A percentile compares a stretch with the other conserved stretches of the same genome.
Conservation (phyloP, 2,329 filamentous ascomycete genomes). For the Sarocladium kiliense region DNA sequence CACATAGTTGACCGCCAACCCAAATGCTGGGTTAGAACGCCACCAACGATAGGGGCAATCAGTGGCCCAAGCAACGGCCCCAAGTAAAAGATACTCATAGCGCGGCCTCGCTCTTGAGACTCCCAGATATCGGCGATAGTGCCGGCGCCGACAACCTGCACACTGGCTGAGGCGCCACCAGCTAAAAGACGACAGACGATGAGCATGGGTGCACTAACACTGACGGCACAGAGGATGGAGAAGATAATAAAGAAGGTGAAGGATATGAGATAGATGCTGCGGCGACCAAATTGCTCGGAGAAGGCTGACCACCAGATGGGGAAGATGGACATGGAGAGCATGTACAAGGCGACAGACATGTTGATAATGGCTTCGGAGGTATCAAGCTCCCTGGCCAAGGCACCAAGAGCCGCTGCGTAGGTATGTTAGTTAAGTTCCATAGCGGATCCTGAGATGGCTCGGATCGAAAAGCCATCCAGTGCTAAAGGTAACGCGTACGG, state of each 20-base stretch:
- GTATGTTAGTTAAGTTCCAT: conserved; percentile 8
- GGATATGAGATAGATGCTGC: conserved; percentile 72
- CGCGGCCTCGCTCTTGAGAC: conserved; percentile 61
- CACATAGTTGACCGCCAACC: conserved; percentile 76
- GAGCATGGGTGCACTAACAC: conserved; percentile 67
- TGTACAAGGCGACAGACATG: conserved; percentile 71
- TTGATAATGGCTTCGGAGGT: conserved; percentile 64
- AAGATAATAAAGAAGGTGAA: conserved; percentile 70
- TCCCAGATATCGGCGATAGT: conserved; percentile 83
- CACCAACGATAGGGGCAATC: conserved; percentile 71
- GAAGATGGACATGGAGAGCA: conserved; percentile 79
- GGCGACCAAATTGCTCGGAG: conserved; percentile 66
- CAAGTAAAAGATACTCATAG: conserved; percentile 82
- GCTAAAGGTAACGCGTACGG: conserved; percentile 44
- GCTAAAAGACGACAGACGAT: conserved; percentile 69
- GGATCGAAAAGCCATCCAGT: too few species aligned
- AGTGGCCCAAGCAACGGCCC: conserved; percentile 72
- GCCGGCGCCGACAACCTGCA: conserved; percentile 78
- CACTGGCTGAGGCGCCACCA: conserved; percentile 73
- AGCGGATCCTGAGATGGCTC: too few species aligned
- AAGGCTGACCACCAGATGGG: conserved; percentile 86
- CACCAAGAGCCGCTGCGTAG: conserved; percentile 57
- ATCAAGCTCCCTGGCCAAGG: conserved; percentile 58
- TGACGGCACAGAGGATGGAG: conserved; percentile 63
- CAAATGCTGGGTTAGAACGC: conserved; percentile 61